These are phyloP conservation scores for Septoria petroselini DNA, from an alignment of 2,329 filamentous ascomycete species.

Conservation along the genomic window DNA sequence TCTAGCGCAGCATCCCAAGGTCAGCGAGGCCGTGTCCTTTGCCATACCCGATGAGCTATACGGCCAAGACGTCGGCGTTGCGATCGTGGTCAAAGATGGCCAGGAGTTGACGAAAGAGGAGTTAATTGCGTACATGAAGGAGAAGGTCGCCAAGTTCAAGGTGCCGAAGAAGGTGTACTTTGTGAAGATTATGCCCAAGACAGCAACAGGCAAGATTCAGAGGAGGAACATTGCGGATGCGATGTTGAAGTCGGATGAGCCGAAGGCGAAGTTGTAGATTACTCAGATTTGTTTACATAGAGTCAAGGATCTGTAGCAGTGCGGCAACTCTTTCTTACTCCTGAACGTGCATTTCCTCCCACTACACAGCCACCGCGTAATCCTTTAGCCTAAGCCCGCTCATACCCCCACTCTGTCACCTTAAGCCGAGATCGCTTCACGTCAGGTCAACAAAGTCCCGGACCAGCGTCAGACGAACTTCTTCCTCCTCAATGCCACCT, in stretches of 20 bases:
- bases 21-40: conserved; percentile 79
- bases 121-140: conserved; percentile 65
- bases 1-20: conserved; percentile 66
- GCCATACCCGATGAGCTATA: conserved; percentile 79
- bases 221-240: conserved; percentile 79
- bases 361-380: too few species aligned
- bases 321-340: too few species aligned
- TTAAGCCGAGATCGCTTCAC: neutral
- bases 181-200: conserved; percentile 76
- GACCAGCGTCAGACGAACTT: too few species aligned
- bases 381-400: neutral
- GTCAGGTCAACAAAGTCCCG: too few species aligned
- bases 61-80: conserved; percentile 76
- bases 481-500: neutral
- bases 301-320: too few species aligned
- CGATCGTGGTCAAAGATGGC: conserved; percentile 70
- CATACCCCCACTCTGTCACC: neutral
- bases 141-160: conserved; percentile 78
- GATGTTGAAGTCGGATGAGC: conserved; percentile 60
- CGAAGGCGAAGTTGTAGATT: conserved; percentile 13
- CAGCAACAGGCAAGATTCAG: conserved; percentile 88
- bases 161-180: conserved; percentile 83
- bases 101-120: conserved; percentile 51
- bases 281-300: too few species aligned
- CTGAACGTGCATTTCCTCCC: too few species aligned